Base-by-base conservation (phyloP, 2,329 filamentous ascomycete genomes). In the Colletotrichum siamense region DNA sequence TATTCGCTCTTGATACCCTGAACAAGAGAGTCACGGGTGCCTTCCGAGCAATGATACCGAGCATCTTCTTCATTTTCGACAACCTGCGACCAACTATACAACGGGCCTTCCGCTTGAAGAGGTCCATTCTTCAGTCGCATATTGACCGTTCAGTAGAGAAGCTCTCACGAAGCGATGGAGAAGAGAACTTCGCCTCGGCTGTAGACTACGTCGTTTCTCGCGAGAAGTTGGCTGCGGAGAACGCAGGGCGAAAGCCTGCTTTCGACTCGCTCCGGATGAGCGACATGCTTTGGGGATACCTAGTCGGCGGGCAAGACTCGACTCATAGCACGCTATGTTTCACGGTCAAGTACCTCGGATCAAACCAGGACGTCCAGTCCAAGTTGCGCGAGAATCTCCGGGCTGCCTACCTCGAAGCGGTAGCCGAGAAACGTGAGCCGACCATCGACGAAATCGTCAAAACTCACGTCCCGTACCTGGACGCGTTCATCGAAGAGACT, bases 401-500 rank as follows among this genome's bases (percentile, higher is more conserved):
- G 44, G 44, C 44, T 52, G 44, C 44, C 44, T 52, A 52, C 6
- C n/a, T 4, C 44, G 44, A 52, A 22, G 44, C n/a, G 44, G 44
- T 52, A 52, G 44, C 44, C 6, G 44, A 52, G 44, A 10, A 52
- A 22, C 44, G 44, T 22, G 44, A 52, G 44, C 44, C n/a, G n/a
- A 52, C 44, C n/a, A 52, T 52, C 8, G 44, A 52, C 44, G 44
- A 52, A 52, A 52, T 52, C n/a, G n/a, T 52, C 10, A 52, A 52
- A 22, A 52, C 44, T 6, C n/a, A 52, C 44, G 44, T 52, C 4
- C n/a, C 44, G 10, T 52, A 22, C n/a, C 44, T 52, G n/a, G 44
- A 52, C n/a, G 44, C 26, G 30, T 69, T 81, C 16, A 77, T 83
- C 6, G 81, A 83, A 57, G 83, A 86, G 75, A 79, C 80, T 5